A percentile compares a stretch with the other conserved stretches of the same genome.
Evolutionary conservation across 352 stramenopile species (phyloP).

Genomic region (Phytophthora colocasiae): DNA sequence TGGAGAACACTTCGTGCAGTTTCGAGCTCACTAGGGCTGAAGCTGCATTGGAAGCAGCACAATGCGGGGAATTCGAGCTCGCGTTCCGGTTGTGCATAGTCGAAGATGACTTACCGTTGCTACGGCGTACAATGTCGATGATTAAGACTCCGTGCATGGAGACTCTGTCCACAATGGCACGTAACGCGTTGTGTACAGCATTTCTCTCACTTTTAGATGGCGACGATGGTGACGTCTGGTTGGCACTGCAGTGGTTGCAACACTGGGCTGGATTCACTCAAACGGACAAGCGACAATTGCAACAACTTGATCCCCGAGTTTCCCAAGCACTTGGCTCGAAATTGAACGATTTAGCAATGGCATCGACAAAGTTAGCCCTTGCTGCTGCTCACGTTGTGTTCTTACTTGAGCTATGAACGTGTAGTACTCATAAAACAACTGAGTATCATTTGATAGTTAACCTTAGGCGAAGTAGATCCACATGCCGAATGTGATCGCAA

Average conservation of each 20-base stretch:
- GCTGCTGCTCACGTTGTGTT: conserved; percentile 50
- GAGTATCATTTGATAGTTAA: too few species aligned
- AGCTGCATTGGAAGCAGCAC: conserved; percentile 44
- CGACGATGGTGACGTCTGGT: conserved; percentile 36
- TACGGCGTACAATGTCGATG: conserved; percentile 47
- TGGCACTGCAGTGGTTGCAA: conserved; percentile 62
- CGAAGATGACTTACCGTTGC: conserved; percentile 54
- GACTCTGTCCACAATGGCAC: conserved; percentile 39
- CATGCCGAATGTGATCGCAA: conserved; percentile 58
- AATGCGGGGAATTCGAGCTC: conserved; percentile 54
- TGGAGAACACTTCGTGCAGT: neutral
- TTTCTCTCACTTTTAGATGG: conserved; percentile 60
- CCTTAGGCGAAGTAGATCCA: conserved; percentile 59
- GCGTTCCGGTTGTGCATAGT: conserved; percentile 63
- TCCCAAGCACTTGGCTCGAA: conserved; percentile 40
- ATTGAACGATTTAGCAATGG: conserved; percentile 33
- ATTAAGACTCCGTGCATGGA: conserved; percentile 41
- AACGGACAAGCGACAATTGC: conserved; percentile 19
- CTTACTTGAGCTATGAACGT: conserved; percentile 34
- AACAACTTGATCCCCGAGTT: conserved; percentile 52
- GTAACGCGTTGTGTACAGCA: conserved; percentile 60
- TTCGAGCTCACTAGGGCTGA: conserved; percentile 48
- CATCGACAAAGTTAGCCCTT: conserved; percentile 42
- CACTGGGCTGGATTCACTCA: conserved; percentile 20
- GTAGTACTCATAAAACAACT: neutral